These are phyloP conservation scores for Apiotrichum gamsii DNA, from an alignment of 1,284 basidiomycete species.

Conservation along the genomic window DNA sequence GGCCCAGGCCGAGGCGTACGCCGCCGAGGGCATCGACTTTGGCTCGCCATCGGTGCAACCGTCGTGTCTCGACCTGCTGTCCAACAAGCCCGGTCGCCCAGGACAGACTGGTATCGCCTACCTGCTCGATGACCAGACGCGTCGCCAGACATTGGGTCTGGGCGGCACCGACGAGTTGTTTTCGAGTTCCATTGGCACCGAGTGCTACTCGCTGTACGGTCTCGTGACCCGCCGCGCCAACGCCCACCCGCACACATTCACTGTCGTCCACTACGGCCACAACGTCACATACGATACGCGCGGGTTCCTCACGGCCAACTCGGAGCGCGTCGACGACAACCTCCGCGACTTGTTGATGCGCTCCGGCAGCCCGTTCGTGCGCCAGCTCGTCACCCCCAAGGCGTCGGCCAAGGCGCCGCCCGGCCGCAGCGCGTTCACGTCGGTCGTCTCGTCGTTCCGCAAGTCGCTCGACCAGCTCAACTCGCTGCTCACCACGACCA, in stretches of 20 bases:
- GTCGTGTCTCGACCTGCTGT: conserved; percentile 11
- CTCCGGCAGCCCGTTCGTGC: not conserved
- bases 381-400: conserved; percentile 4
- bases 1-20: conserved; percentile 14
- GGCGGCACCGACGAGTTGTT: conserved; percentile 14
- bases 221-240: conserved; percentile 7
- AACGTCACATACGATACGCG: conserved; percentile 14
- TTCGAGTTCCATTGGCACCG: conserved; percentile 11
- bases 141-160: conserved; percentile 11
- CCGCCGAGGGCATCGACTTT: conserved; percentile 14
- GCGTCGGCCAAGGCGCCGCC: conserved; percentile 1
- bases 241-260: conserved; percentile 10
- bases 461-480: conserved; percentile 14
- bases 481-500: conserved; percentile 10
- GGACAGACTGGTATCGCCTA: conserved; percentile 14
- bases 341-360: conserved; percentile 7
- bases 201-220: conserved; percentile 10
- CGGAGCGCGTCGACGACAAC: conserved; percentile 17
- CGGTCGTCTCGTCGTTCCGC: conserved; percentile 16
- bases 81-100: conserved; percentile 7
- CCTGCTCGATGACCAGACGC: conserved; percentile 19
- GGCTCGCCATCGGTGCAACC: conserved; percentile 6
- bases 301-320: conserved; percentile 16
- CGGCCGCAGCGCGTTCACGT: conserved; percentile 10
- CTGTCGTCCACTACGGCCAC: conserved; percentile 16